phyloP scores from a whole-genome alignment of 176 grass and related monocot species.

The sorghum (Sorghum bicolor) region Sorghum_bicolor_NCBIv3 NC_012873.2:66175501-66176000 shows the following conservation, averaged over 20 bases:
- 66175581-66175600: not conserved
- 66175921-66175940: not conserved
- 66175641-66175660: not conserved
- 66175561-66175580: not conserved
- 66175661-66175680: not conserved
- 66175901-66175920: not conserved
- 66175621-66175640: constrained; percentile 6
- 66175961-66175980: constrained; percentile 33
- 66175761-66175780: constrained; percentile 8
- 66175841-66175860: not conserved
- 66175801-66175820: not conserved
- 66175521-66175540: not conserved
- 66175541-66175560: constrained; percentile 34
- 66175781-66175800: constrained; percentile 5
- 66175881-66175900: constrained; percentile 42
- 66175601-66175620: constrained; percentile 24
- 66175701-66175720: constrained; percentile 1
- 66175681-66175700: not conserved
- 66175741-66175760: not conserved
- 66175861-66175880: constrained; percentile 14
- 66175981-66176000: not conserved
- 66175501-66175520: constrained; percentile 13
- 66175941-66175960: not conserved
- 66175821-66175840: not conserved
- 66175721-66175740: not conserved